These are phyloP conservation scores for Macrocybe gigantea DNA, from an alignment of 768 basidiomycete species.

Conservation along the genomic window DNA sequence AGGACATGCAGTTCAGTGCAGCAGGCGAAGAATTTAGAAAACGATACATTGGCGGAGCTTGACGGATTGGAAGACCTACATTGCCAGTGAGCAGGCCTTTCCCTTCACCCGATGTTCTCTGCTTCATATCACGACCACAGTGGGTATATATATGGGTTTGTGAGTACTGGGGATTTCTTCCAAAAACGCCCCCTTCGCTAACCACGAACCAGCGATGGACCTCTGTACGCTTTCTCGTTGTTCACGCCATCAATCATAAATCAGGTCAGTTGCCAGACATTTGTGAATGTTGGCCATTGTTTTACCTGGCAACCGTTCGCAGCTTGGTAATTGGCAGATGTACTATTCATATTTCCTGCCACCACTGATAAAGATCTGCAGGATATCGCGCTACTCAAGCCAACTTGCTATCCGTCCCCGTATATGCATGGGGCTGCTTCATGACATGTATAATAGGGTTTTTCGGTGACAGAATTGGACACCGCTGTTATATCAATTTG, in stretches of 20 bases:
- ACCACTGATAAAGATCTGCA: constrained; percentile 9
- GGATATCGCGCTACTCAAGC: constrained; percentile 61
- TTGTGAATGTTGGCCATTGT: not conserved
- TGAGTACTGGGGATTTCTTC: constrained; percentile 21
- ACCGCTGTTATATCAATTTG: constrained; percentile 57
- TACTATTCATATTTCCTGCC: not conserved
- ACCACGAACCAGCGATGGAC: constrained; percentile 39
- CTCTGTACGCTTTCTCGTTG: constrained; percentile 46
- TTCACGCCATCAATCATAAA: constrained; percentile 51
- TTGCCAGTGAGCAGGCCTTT: constrained; percentile 44
- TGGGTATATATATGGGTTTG: constrained; percentile 72
- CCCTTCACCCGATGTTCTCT: not conserved
- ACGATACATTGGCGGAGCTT: constrained; percentile 58
- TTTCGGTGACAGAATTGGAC: constrained; percentile 54
- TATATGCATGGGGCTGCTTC: constrained; percentile 69
- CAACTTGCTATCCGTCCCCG: constrained; percentile 72
- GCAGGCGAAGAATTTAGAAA: constrained; percentile 50
- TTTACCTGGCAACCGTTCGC: not conserved
- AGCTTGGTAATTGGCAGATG: constrained; percentile 26
- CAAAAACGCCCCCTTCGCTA: not conserved
- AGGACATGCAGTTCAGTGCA: constrained; percentile 62
- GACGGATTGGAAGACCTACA: constrained; percentile 68
- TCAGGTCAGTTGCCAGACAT: constrained; percentile 32
- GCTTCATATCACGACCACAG: constrained; percentile 20
- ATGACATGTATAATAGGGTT: constrained; percentile 60